Evolutionary conservation across 2,329 filamentous ascomycete species (phyloP).

Genomic region (Leptographium procerum): DNA sequence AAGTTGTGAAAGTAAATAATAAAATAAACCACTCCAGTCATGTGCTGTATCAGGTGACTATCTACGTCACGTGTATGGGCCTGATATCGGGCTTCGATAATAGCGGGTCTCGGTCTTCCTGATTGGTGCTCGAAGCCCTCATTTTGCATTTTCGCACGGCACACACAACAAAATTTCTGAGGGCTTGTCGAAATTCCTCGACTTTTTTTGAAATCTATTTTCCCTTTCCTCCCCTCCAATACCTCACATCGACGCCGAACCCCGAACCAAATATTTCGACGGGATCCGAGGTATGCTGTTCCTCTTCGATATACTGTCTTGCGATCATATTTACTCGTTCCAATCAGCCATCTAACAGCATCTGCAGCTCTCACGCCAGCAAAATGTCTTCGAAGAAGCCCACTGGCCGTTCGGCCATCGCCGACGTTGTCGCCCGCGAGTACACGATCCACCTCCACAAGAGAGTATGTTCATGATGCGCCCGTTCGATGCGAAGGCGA

Average conservation of each 20-base stretch:
- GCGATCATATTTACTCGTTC: not conserved
- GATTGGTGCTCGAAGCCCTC: slow-evolving; percentile 7
- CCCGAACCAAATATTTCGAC: slow-evolving; percentile 8
- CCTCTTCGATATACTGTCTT: not conserved
- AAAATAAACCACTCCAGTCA: not conserved
- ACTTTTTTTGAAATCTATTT: slow-evolving; percentile 7
- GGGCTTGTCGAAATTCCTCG: slow-evolving; percentile 6
- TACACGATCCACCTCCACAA: slow-evolving; percentile 99
- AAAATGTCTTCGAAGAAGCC: slow-evolving; percentile 61
- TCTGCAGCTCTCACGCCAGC: not conserved
- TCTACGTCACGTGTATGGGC: not conserved
- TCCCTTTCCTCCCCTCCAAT: slow-evolving; percentile 5
- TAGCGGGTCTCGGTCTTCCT: not conserved
- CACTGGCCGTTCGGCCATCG: slow-evolving; percentile 78
- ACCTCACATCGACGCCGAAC: slow-evolving; percentile 10
- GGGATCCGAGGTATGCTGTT: slow-evolving; percentile 5
- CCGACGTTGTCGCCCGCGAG: slow-evolving; percentile 98
- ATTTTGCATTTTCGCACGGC: slow-evolving; percentile 7
- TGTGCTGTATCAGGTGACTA: not conserved
- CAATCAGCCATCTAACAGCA: slow-evolving; percentile 1
- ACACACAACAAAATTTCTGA: slow-evolving; percentile 11
- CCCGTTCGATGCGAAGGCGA: not conserved
- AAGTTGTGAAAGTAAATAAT: not conserved
- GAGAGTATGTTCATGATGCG: slow-evolving; percentile 59
- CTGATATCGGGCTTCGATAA: not conserved